phyloP scores from a whole-genome alignment of 768 basidiomycete species.

The Amanita pallidorosea region DNA sequence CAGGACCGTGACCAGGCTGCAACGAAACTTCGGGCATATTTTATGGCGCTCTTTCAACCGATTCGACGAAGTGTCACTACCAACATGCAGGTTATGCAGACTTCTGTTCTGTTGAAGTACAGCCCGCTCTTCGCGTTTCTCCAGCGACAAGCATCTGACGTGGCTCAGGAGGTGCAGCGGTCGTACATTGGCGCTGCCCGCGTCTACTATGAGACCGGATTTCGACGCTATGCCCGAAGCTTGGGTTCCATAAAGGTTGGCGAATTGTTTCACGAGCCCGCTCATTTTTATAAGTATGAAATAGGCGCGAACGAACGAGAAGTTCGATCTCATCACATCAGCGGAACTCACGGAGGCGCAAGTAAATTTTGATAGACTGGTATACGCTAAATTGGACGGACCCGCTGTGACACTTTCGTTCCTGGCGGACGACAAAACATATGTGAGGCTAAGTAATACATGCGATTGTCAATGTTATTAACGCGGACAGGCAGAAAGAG shows the following conservation, averaged over 20 bases:
- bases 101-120: conserved; percentile 77
- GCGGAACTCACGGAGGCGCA: conserved; percentile 29
- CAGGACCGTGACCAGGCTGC: conserved; percentile 52
- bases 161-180: conserved; percentile 81
- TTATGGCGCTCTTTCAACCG: conserved; percentile 74
- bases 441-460: conserved; percentile 43
- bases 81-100: conserved; percentile 90
- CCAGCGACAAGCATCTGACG: conserved; percentile 66
- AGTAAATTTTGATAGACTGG: conserved; percentile 46
- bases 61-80: conserved; percentile 77
- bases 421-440: conserved; percentile 79
- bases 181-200: conserved; percentile 78
- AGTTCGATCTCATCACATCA: conserved; percentile 49
- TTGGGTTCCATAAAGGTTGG: conserved; percentile 69
- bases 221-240: conserved; percentile 79
- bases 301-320: conserved; percentile 63
- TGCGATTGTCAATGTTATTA: neutral
- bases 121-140: conserved; percentile 76
- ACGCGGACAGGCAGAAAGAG: conserved; percentile 43
- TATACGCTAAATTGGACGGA: conserved; percentile 66
- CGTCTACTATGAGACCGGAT: conserved; percentile 92
- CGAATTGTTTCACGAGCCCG: neutral
- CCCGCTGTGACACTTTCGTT: conserved; percentile 75
- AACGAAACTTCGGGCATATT: conserved; percentile 79
- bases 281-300: neutral